Base-by-base conservation (phyloP, 257 asterid species). In the Solanum appendiculatum region DNA sequence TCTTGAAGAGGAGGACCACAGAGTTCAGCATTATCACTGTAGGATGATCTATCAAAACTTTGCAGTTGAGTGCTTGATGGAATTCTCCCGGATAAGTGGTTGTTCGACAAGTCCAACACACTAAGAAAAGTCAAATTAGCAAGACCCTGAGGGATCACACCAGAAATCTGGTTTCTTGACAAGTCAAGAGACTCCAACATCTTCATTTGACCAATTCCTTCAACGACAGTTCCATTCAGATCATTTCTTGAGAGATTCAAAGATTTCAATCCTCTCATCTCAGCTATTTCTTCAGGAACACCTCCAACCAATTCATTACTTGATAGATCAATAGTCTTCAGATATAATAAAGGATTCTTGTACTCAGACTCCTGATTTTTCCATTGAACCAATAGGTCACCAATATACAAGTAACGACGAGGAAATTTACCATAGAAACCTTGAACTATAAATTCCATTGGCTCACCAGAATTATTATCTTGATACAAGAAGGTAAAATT, bases 11-110 rank as follows among this genome's bases (percentile, higher is more conserved):
- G 91, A 33, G 7, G 66, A 15, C 92, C 92, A 9, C 92, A 89
- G 2, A 91, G 87, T 87, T n/a, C 85, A 3, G 12, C 31, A 7
- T 91, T 89, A 29, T 87, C 90, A 34, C 86, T 87, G 70, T 87
- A 91, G 2, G n/a, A 16, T 8, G 94, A 93, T 37, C 48, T 69
- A 25, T 72, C 18, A 27, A 93, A 89, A 46, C 89, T 75, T 39
- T 86, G 91, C 18, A 90, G 34, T 84, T 91, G 92, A 46, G 92
- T 87, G 77, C 92, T 15, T 18, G 46, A 1, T 14, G 93, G 92
- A 81, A 89, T 90, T 44, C 64, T 77, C 5, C 95, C 95, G 0
- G 89, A 86, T 9, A 90, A 88, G 39, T 84, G 13, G 75, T 91
- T 91, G 87, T 85, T 70, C 1, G 91, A 73, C 87, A 91, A 86